phyloP scores from a whole-genome alignment of 306 rosid genomes.

The Prunus armeniaca region DNA sequence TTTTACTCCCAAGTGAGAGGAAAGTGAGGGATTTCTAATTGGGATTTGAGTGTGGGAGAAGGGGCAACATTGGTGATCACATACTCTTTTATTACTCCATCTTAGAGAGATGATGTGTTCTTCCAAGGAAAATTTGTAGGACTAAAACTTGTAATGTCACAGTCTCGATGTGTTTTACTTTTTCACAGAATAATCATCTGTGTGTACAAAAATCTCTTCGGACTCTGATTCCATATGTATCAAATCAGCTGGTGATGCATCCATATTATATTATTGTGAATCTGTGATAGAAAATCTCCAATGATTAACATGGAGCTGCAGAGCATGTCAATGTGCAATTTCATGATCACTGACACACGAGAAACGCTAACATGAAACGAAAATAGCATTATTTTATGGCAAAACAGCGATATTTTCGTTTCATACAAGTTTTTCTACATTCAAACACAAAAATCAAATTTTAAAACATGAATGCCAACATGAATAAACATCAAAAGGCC shows the following conservation, averaged over 20 bases:
- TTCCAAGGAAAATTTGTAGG: conserved; percentile 24
- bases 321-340: not conserved
- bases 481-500: too few species aligned
- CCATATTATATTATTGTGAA: not conserved
- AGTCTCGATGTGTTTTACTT: not conserved
- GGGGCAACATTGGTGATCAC: not conserved
- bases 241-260: conserved; percentile 26
- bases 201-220: conserved; percentile 47
- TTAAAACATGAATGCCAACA: too few species aligned
- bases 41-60: conserved; percentile 19
- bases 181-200: conserved; percentile 33
- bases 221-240: conserved; percentile 27
- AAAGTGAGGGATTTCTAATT: conserved; percentile 5
- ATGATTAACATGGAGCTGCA: not conserved
- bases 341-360: too few species aligned
- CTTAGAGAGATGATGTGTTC: conserved; percentile 8
- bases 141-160: conserved; percentile 29
- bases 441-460: too few species aligned
- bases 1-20: conserved; percentile 69
- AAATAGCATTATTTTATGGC: too few species aligned
- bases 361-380: not conserved
- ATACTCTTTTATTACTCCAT: not conserved
- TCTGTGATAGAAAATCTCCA: not conserved
- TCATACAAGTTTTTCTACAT: too few species aligned
- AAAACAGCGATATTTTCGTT: accelerated